Percentiles rank a stretch among this genome's conserved stretches.
Evolutionary conservation across 176 grass and related monocot species (phyloP).

Genomic region (Areca catechu): DNA sequence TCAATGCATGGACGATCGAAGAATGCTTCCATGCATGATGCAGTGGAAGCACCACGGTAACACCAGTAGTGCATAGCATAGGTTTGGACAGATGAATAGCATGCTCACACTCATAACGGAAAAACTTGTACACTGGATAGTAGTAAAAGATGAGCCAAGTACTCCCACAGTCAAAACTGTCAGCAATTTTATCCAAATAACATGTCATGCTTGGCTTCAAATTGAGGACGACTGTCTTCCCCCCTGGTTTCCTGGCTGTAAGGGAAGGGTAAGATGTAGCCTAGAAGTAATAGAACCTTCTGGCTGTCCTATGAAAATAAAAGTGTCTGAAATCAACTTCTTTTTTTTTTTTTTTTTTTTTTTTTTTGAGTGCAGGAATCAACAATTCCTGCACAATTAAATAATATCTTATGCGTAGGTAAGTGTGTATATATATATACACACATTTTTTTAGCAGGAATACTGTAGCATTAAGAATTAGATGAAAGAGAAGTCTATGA

Average conservation of each 20-base stretch:
- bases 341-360: too few relatives aligned
- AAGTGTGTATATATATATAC: too few relatives aligned
- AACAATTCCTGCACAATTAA: too few relatives aligned
- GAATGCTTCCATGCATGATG: conserved; percentile 91
- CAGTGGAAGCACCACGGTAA: conserved; percentile 88
- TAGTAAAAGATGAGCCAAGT: conserved; percentile 24
- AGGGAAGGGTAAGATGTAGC: conserved; percentile 63
- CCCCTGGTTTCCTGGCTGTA: conserved; percentile 37
- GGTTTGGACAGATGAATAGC: conserved; percentile 63
- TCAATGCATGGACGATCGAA: conserved; percentile 88
- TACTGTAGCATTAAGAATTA: too few relatives aligned
- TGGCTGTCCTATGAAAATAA: conserved; percentile 34
- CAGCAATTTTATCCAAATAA: conserved; percentile 59
- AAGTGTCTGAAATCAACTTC: background rate
- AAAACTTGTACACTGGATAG: conserved; percentile 65
- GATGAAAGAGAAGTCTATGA: too few relatives aligned
- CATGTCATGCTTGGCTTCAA: conserved; percentile 54
- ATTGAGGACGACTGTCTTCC: conserved; percentile 58
- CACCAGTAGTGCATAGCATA: conserved; percentile 89
- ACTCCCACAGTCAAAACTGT: conserved; percentile 34
- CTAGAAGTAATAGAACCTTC: conserved; percentile 73
- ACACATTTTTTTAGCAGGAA: too few relatives aligned
- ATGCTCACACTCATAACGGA: conserved; percentile 49
- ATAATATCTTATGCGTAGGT: background rate
- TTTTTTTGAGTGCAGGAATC: too few relatives aligned